Evolutionary conservation across 441 rosid genomes (phyloP).

Genomic region (Mallotus japonicus): DNA sequence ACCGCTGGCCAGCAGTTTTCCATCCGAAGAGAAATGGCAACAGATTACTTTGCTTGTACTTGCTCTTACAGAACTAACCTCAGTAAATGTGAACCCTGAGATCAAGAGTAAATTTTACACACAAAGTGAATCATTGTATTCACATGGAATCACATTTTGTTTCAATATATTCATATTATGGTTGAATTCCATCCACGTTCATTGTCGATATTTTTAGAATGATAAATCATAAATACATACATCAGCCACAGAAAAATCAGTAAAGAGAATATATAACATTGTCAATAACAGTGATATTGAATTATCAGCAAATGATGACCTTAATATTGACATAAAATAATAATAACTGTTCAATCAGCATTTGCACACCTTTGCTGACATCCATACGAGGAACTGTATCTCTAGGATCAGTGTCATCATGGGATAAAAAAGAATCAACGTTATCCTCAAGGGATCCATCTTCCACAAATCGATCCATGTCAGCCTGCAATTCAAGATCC

Average conservation of each 20-base stretch:
- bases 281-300: background rate
- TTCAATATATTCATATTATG: background rate
- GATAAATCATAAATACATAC: background rate
- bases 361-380: conserved; percentile 60
- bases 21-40: conserved; percentile 95
- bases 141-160: background rate
- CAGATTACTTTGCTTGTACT: conserved; percentile 65
- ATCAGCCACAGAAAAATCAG: background rate
- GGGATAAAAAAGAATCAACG: conserved; percentile 76
- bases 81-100: conserved; percentile 75
- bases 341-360: conserved; percentile 9
- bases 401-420: conserved; percentile 65
- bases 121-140: conserved; percentile 10
- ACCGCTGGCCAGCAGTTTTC: conserved; percentile 85
- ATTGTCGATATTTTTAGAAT: background rate
- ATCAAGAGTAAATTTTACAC: conserved; percentile 15
- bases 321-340: background rate
- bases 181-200: background rate
- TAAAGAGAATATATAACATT: background rate
- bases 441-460: conserved; percentile 83
- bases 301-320: background rate
- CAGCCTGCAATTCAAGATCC: conserved; percentile 82
- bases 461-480: conserved; percentile 75
- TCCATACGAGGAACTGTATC: conserved; percentile 63
- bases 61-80: conserved; percentile 63